phyloP scores from a whole-genome alignment of 176 grass and related monocot genomes.

The Eleusine coracana region DNA sequence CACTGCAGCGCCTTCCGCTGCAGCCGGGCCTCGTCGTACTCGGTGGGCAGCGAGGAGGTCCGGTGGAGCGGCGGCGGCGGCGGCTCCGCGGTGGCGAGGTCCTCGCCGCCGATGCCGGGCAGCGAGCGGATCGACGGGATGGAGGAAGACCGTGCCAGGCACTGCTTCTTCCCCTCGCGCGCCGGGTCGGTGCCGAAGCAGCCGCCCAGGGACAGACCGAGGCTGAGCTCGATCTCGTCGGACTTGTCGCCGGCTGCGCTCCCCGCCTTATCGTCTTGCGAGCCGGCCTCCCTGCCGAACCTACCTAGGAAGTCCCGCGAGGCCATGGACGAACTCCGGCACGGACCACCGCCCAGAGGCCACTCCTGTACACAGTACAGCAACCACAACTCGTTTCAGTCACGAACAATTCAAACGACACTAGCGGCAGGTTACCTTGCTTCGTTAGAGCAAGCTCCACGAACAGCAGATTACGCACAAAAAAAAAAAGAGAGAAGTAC shows the following conservation, averaged over 20 bases:
- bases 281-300: slow-evolving; percentile 49
- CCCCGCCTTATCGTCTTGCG: neutral
- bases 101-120: neutral
- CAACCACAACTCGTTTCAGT: neutral
- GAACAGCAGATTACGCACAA: slow-evolving; percentile 16
- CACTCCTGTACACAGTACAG: neutral
- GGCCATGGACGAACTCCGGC: slow-evolving; percentile 24
- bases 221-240: slow-evolving; percentile 74
- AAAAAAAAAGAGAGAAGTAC: neutral
- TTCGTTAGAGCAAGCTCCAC: neutral
- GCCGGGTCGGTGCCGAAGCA: slow-evolving; percentile 68
- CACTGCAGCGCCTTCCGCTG: slow-evolving; percentile 74
- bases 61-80: slow-evolving; percentile 21
- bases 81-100: slow-evolving; percentile 30
- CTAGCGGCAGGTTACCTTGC: neutral
- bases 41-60: slow-evolving; percentile 75
- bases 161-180: slow-evolving; percentile 52
- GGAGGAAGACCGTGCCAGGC: slow-evolving; percentile 69
- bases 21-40: slow-evolving; percentile 61
- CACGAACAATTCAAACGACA: slow-evolving; percentile 10
- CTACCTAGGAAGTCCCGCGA: slow-evolving; percentile 68
- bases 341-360: no score
- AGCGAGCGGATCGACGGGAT: slow-evolving; percentile 64
- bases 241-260: slow-evolving; percentile 22
- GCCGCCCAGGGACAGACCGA: slow-evolving; percentile 81